Evolutionary conservation across 2,329 filamentous ascomycete species (phyloP).

Genomic region (Aspergillus thermomutatus): DNA sequence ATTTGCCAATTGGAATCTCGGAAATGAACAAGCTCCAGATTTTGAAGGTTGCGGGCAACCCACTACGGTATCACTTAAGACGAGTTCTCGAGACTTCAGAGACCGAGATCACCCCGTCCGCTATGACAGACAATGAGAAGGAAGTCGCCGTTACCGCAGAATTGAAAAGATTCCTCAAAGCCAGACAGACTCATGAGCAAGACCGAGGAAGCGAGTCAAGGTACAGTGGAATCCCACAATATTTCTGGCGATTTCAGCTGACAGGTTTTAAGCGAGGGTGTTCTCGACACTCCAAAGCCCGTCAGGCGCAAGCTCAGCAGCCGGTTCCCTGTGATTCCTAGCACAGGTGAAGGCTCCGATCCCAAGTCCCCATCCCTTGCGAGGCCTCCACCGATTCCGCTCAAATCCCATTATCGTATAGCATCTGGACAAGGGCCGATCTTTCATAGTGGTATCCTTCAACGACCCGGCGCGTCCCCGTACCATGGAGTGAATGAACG

Average conservation of each 20-base stretch:
- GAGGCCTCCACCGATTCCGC: slow-evolving; percentile 73
- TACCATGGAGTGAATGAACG: slow-evolving; percentile 60
- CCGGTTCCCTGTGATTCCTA: slow-evolving; percentile 57
- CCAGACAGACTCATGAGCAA: slow-evolving; percentile 42
- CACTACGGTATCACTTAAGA: slow-evolving; percentile 73
- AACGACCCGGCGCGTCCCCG: slow-evolving; percentile 72
- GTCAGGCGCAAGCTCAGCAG: slow-evolving; percentile 54
- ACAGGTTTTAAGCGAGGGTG: slow-evolving; percentile 59
- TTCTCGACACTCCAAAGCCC: slow-evolving; percentile 72
- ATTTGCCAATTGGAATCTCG: slow-evolving; percentile 76
- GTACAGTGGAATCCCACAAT: slow-evolving; percentile 18
- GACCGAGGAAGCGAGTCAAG: slow-evolving; percentile 47
- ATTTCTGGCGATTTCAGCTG: background rate
- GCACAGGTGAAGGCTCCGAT: slow-evolving; percentile 60
- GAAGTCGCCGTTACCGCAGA: slow-evolving; percentile 59
- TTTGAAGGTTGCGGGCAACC: slow-evolving; percentile 86
- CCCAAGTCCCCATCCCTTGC: slow-evolving; percentile 64
- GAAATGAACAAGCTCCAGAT: slow-evolving; percentile 89
- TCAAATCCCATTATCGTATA: slow-evolving; percentile 72
- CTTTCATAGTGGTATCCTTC: slow-evolving; percentile 46
- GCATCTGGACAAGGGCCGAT: slow-evolving; percentile 40
- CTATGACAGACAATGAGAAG: slow-evolving; percentile 57
- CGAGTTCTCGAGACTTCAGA: slow-evolving; percentile 66
- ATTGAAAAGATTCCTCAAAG: slow-evolving; percentile 57
- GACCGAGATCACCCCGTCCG: slow-evolving; percentile 57